These are phyloP conservation scores for Penicillium frequentans DNA, from an alignment of 2,329 filamentous ascomycete genomes.

Conservation along the genomic window DNA sequence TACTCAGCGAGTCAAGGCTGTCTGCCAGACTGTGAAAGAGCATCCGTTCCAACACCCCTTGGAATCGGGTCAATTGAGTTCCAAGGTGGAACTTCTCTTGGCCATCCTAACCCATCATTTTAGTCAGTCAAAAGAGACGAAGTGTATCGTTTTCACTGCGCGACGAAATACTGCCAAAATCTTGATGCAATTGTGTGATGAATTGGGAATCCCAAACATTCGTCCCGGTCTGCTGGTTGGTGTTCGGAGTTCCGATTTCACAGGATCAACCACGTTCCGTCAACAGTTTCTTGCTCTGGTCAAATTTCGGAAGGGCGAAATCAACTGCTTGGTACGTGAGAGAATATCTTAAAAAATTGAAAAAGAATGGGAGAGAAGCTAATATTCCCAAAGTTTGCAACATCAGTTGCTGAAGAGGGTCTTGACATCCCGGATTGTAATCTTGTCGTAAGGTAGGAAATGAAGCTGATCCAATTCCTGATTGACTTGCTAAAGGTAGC, in stretches of 20 bases:
- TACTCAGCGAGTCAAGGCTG: slow-evolving; percentile 59
- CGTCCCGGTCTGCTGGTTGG: slow-evolving; percentile 66
- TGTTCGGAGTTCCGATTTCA: slow-evolving; percentile 50
- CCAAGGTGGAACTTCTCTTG: slow-evolving; percentile 69
- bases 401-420: slow-evolving; percentile 66
- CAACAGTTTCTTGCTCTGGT: slow-evolving; percentile 73
- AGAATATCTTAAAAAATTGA: too few relatives aligned
- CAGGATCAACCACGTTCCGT: slow-evolving; percentile 66
- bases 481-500: slow-evolving; percentile 8
- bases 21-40: slow-evolving; percentile 55
- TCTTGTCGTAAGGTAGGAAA: slow-evolving; percentile 53
- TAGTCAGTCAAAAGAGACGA: slow-evolving; percentile 54
- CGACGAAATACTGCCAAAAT: slow-evolving; percentile 74
- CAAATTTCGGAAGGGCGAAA: slow-evolving; percentile 55
- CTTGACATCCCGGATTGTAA: slow-evolving; percentile 68
- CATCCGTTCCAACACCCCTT: slow-evolving; percentile 49
- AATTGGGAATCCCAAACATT: slow-evolving; percentile 60
- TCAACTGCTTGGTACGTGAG: slow-evolving; percentile 14
- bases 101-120: slow-evolving; percentile 65
- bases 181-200: slow-evolving; percentile 66
- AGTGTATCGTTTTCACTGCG: slow-evolving; percentile 87
- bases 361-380: not conserved
- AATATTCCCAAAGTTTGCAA: slow-evolving; percentile 50
- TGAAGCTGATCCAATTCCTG: not conserved
- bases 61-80: slow-evolving; percentile 56